Evolutionary conservation across 768 basidiomycete species (phyloP).

Genomic region (Hirschioporus abietinus): DNA sequence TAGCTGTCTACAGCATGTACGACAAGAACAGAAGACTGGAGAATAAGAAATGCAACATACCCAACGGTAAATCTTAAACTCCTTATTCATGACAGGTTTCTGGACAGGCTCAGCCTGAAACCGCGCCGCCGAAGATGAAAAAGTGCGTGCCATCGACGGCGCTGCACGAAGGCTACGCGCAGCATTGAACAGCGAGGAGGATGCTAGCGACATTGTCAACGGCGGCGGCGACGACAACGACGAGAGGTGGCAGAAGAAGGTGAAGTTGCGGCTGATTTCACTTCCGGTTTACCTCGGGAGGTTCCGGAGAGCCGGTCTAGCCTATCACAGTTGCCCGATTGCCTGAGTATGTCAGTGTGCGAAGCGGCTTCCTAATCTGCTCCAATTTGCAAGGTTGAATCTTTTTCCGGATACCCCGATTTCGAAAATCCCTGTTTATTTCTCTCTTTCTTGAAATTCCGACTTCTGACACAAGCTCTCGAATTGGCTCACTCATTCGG

Average conservation of each 20-base stretch:
- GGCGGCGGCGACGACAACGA: conserved; percentile 11
- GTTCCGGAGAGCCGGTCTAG: neutral
- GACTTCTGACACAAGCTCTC: too few species aligned
- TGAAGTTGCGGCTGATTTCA: conserved; percentile 12
- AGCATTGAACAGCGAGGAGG: neutral
- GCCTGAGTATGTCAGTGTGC: too few species aligned
- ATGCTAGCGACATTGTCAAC: conserved; percentile 9
- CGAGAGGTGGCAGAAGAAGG: conserved; percentile 14
- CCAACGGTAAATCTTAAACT: conserved; percentile 99
- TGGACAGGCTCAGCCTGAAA: conserved; percentile 44
- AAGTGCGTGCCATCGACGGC: conserved; percentile 24
- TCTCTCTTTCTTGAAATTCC: neutral
- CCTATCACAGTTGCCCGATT: neutral
- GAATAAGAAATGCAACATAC: conserved; percentile 36
- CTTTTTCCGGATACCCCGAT: neutral
- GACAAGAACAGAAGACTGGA: conserved; percentile 7
- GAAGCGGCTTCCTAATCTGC: neutral
- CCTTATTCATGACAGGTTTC: conserved; percentile 76
- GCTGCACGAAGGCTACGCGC: conserved; percentile 13
- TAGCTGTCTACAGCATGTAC: conserved; percentile 1
- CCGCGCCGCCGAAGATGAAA: conserved; percentile 23
- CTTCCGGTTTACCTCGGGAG: neutral
- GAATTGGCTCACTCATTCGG: too few species aligned
- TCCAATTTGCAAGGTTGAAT: neutral
- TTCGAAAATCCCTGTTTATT: neutral